These are phyloP conservation scores for Camptophora hylomeconis DNA, from an alignment of 2,329 filamentous ascomycete genomes.

Conservation along the genomic window DNA sequence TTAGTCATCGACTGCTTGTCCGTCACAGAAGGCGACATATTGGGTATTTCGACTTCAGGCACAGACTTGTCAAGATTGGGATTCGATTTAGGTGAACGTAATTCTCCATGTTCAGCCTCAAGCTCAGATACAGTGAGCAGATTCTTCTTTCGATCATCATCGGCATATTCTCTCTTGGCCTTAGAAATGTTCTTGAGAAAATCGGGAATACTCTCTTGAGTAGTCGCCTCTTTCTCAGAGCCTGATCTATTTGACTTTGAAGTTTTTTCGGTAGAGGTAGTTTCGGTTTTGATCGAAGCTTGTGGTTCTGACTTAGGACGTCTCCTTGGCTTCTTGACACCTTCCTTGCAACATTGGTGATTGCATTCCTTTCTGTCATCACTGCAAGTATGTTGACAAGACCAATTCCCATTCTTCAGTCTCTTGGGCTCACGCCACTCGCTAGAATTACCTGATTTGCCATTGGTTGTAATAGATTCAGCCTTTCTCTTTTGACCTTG, in stretches of 20 bases:
- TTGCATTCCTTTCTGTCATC: slow-evolving; percentile 49
- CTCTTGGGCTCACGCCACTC: slow-evolving; percentile 30
- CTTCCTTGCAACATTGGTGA: slow-evolving; percentile 60
- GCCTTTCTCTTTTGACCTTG: slow-evolving; percentile 7
- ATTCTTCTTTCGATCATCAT: neutral
- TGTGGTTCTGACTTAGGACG: slow-evolving; percentile 16
- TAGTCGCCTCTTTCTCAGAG: neutral
- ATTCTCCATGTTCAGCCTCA: too few relatives aligned
- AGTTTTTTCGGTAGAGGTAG: neutral
- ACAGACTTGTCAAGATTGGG: too few relatives aligned
- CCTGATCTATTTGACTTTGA: slow-evolving; percentile 1
- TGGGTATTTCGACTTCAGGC: too few relatives aligned
- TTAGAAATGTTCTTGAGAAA: too few relatives aligned
- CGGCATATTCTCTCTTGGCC: neutral
- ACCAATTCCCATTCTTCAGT: slow-evolving; percentile 59
- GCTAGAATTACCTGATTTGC: slow-evolving; percentile 4
- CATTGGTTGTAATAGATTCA: slow-evolving; percentile 4
- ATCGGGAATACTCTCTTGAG: too few relatives aligned
- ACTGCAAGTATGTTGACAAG: slow-evolving; percentile 59
- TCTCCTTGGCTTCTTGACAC: slow-evolving; percentile 46
- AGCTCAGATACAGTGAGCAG: neutral
- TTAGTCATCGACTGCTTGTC: too few relatives aligned
- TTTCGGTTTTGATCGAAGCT: neutral
- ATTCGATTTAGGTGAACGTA: too few relatives aligned
- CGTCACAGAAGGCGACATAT: too few relatives aligned